phyloP scores from a whole-genome alignment of 2,329 filamentous ascomycete species.

The Monilinia fructigena region DNA sequence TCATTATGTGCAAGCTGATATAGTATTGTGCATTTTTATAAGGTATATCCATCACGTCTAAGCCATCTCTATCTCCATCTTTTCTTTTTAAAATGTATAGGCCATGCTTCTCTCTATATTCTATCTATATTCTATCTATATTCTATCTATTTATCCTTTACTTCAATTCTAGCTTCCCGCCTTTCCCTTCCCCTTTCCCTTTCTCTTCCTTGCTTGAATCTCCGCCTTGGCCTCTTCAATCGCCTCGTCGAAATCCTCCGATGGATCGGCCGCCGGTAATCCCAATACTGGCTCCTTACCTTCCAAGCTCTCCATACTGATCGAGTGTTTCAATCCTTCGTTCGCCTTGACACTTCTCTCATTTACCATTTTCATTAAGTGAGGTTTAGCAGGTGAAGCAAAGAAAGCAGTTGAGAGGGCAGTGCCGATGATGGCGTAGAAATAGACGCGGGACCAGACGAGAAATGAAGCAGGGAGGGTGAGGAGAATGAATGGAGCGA shows the following conservation, averaged over 20 bases:
- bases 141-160: conserved; percentile 54
- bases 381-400: conserved; percentile 69
- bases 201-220: conserved; percentile 42
- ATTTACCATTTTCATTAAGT: conserved; percentile 58
- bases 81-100: too few species aligned
- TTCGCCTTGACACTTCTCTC: conserved; percentile 50
- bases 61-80: too few species aligned
- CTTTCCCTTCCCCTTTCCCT: conserved; percentile 19
- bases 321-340: conserved; percentile 46
- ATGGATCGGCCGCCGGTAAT: conserved; percentile 72
- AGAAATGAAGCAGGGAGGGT: conserved; percentile 66
- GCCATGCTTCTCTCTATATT: conserved; percentile 47
- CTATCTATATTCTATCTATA: conserved; percentile 63
- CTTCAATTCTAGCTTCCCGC: conserved; percentile 14
- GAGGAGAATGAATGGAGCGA: conserved; percentile 82
- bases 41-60: too few species aligned
- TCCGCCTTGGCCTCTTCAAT: conserved; percentile 52
- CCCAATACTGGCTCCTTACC: conserved; percentile 67
- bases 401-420: conserved; percentile 70
- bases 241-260: conserved; percentile 66
- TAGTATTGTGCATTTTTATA: too few species aligned
- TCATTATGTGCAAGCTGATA: too few species aligned
- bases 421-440: conserved; percentile 74
- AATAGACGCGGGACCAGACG: conserved; percentile 85
- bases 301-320: conserved; percentile 58